Percentiles rank a stretch among this genome's conserved stretches.
Evolutionary conservation across 73 alveolate genomes (phyloP).

Genomic region (Blepharisma japonicum): DNA sequence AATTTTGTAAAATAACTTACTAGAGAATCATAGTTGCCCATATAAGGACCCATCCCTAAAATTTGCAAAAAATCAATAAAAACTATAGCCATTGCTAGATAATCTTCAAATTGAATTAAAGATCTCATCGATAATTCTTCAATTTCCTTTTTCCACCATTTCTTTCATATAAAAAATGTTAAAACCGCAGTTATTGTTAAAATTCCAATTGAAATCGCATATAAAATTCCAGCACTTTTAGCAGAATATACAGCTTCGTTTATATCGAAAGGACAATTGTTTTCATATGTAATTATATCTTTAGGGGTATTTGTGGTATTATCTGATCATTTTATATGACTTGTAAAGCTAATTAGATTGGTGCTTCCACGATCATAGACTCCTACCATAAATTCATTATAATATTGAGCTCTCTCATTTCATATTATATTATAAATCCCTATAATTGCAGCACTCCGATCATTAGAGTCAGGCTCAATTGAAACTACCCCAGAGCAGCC

Average conservation of each 20-base stretch:
- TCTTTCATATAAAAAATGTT: neutral
- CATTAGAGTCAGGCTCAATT: slow-evolving; percentile 6
- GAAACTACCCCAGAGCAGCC: slow-evolving; percentile 21
- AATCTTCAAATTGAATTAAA: neutral
- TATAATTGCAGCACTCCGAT: too few relatives aligned
- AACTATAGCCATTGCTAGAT: neutral
- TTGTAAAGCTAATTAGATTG: neutral
- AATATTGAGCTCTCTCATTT: too few relatives aligned
- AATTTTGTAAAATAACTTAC: too few relatives aligned
- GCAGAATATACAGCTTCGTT: neutral
- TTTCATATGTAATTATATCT: neutral
- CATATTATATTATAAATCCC: too few relatives aligned
- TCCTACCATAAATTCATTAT: too few relatives aligned
- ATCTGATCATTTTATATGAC: too few relatives aligned
- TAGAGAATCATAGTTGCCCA: too few relatives aligned
- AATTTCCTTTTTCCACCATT: neutral
- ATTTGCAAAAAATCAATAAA: neutral
- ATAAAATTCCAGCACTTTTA: neutral
- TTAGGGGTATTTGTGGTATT: neutral
- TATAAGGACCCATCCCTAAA: slow-evolving; percentile 17
- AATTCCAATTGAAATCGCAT: neutral
- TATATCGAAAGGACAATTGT: slow-evolving; percentile 7
- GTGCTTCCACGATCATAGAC: neutral
- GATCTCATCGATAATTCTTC: neutral
- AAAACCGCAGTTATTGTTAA: neutral